Conservation (phyloP, 345 rosid genomes). For the Populus nigra region DNA sequence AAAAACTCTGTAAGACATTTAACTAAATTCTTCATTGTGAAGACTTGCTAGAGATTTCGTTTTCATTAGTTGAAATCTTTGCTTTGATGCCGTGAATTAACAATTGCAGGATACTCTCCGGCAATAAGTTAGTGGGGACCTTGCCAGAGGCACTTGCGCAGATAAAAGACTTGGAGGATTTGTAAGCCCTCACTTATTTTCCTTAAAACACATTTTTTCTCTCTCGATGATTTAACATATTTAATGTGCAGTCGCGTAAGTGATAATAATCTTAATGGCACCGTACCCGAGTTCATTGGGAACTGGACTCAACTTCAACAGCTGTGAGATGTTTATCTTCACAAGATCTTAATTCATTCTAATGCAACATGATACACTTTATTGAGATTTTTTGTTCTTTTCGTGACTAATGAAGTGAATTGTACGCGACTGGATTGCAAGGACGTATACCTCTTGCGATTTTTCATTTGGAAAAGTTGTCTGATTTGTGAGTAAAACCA, state of each 20-base stretch:
- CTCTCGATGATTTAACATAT: not conserved
- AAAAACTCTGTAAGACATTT: constrained; percentile 6
- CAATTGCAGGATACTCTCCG: not conserved
- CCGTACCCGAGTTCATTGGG: constrained; percentile 17
- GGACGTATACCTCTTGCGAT: not conserved
- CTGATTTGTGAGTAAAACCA: not conserved
- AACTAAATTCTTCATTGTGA: too few species aligned
- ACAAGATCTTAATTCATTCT: not conserved
- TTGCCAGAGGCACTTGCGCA: not conserved
- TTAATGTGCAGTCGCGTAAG: constrained; percentile 18
- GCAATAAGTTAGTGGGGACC: not conserved
- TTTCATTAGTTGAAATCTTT: not conserved
- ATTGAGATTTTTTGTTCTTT: not conserved
- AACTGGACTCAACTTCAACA: constrained; percentile 6
- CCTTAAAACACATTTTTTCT: not conserved
- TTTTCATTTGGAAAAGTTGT: not conserved
- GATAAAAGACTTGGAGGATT: not conserved
- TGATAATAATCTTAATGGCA: constrained; percentile 19
- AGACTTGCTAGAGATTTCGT: not conserved
- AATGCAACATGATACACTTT: not conserved
- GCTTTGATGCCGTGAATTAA: too few species aligned
- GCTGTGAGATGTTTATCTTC: constrained; percentile 11
- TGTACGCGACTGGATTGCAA: constrained; percentile 2
- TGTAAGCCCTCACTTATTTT: not conserved
- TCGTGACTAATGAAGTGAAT: not conserved